Evolutionary conservation across 805 yeast species (phyloP).

Genomic region (Jamesozyma lodderae): DNA sequence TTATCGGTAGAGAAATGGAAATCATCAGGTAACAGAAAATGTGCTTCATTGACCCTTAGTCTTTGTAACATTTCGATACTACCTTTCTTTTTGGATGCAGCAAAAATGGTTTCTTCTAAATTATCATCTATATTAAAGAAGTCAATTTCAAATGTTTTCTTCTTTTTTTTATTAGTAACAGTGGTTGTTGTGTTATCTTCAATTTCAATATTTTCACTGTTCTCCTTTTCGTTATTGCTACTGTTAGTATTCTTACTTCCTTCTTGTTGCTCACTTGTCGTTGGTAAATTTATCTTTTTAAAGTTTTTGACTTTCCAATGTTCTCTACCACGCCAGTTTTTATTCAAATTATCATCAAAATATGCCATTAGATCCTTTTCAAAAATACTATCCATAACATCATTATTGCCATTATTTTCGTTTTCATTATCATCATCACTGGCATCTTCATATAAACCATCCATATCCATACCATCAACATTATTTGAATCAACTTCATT

Average conservation of each 20-base stretch:
- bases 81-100: slow-evolving; percentile 24
- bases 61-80: slow-evolving; percentile 36
- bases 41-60: slow-evolving; percentile 34
- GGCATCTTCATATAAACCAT: slow-evolving; percentile 11
- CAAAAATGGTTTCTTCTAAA: slow-evolving; percentile 36
- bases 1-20: slow-evolving; percentile 59
- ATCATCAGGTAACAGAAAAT: slow-evolving; percentile 62
- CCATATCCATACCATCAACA: slow-evolving; percentile 11
- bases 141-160: slow-evolving; percentile 36
- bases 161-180: slow-evolving; percentile 22
- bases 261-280: neutral
- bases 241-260: neutral
- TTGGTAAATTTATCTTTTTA: slow-evolving; percentile 30
- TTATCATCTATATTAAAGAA: slow-evolving; percentile 34
- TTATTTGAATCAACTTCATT: slow-evolving; percentile 2
- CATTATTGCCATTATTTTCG: slow-evolving; percentile 15
- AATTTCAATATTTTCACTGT: neutral
- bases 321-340: slow-evolving; percentile 85
- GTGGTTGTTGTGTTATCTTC: neutral
- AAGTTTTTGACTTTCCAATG: slow-evolving; percentile 78
- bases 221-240: neutral
- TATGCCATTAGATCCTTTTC: slow-evolving; percentile 68
- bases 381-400: slow-evolving; percentile 24
- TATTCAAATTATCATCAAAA: slow-evolving; percentile 61
- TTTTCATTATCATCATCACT: slow-evolving; percentile 4